phyloP scores from a whole-genome alignment of 1,284 basidiomycete species.

The Fomitopsis betulina region DNA sequence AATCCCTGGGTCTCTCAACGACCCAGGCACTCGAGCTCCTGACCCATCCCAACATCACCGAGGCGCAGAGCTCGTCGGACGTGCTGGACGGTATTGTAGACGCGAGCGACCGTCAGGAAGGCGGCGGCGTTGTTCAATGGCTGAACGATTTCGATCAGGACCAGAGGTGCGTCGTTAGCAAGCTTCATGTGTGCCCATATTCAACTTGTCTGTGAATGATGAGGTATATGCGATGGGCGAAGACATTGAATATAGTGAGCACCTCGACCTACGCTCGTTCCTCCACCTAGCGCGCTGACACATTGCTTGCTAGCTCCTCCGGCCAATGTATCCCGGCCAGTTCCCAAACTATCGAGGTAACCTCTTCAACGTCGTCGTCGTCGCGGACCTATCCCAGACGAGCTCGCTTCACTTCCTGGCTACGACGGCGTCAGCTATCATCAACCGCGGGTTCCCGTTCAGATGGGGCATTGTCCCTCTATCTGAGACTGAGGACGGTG shows the following conservation, averaged over 20 bases:
- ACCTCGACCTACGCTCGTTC: background rate
- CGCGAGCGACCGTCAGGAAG: conserved; percentile 83
- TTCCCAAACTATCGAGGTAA: conserved; percentile 72
- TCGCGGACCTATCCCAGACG: conserved; percentile 71
- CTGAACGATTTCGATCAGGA: conserved; percentile 92
- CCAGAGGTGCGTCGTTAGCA: conserved; percentile 37
- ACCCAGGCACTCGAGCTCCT: conserved; percentile 70
- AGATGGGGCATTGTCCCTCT: conserved; percentile 83
- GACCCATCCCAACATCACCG: conserved; percentile 53
- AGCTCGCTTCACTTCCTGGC: conserved; percentile 59
- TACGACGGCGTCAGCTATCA: conserved; percentile 60
- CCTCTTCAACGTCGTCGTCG: conserved; percentile 76
- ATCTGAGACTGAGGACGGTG: conserved; percentile 54
- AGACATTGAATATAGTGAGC: conserved; percentile 46
- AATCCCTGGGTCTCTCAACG: conserved; percentile 55
- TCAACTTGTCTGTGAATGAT: background rate
- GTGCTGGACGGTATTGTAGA: conserved; percentile 79
- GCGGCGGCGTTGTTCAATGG: conserved; percentile 72
- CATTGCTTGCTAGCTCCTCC: conserved; percentile 49
- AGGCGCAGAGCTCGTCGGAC: conserved; percentile 44
- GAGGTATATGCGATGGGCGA: conserved; percentile 53
- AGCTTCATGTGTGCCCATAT: background rate
- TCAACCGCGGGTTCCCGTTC: conserved; percentile 70
- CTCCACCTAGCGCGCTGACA: background rate
- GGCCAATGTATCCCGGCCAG: conserved; percentile 70